phyloP scores from a whole-genome alignment of 2,329 filamentous ascomycete species.

The Claviceps sp. region DNA sequence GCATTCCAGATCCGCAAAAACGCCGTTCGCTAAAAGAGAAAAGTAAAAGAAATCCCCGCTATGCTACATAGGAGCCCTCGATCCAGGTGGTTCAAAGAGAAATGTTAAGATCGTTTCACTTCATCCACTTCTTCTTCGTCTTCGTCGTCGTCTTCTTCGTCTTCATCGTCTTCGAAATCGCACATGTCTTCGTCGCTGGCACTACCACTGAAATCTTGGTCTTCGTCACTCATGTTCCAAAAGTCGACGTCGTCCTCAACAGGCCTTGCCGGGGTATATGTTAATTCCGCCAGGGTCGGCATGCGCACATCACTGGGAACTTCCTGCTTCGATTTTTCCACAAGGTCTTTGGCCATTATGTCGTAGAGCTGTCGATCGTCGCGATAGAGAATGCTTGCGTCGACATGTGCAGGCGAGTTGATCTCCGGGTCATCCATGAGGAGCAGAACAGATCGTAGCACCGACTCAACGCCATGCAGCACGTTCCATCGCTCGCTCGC shows the following conservation, averaged over 20 bases:
- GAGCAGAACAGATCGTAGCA: conserved; percentile 82
- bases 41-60: conserved; percentile 2
- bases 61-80: conserved; percentile 2
- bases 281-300: conserved; percentile 58
- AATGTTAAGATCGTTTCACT: neutral
- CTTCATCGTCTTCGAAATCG: conserved; percentile 46
- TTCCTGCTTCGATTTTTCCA: conserved; percentile 61
- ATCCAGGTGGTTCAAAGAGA: neutral
- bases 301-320: conserved; percentile 71
- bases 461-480: conserved; percentile 85
- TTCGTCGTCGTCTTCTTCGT: conserved; percentile 20
- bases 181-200: conserved; percentile 52
- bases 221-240: conserved; percentile 65
- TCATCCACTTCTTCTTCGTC: conserved; percentile 1
- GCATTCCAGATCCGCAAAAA: neutral
- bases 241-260: conserved; percentile 65
- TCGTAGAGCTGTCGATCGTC: conserved; percentile 61
- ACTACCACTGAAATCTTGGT: conserved; percentile 66
- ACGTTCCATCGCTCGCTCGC: conserved; percentile 92
- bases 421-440: conserved; percentile 91
- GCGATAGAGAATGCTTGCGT: conserved; percentile 76
- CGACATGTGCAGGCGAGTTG: conserved; percentile 86
- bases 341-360: conserved; percentile 51
- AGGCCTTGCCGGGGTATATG: conserved; percentile 44
- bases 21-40: neutral